Percentiles rank a stretch among this genome's conserved stretches.
These are phyloP conservation scores for Kodamaea anthophila DNA, from an alignment of 1,139 yeast species.

Conservation along the genomic window DNA sequence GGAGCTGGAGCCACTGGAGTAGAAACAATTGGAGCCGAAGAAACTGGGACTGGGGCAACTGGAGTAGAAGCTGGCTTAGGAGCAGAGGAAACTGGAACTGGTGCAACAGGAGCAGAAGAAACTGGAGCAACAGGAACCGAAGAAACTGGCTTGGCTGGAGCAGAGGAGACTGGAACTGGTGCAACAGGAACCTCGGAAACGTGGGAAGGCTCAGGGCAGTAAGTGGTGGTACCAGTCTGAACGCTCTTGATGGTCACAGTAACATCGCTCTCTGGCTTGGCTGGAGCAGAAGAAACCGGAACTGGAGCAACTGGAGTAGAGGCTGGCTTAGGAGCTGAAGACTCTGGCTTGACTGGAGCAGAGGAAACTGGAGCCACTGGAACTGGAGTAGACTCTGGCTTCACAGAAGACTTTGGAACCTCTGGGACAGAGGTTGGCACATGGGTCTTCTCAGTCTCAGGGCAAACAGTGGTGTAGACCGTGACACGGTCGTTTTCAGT, in stretches of 20 bases:
- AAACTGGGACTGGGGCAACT: no score
- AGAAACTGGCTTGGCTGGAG: slow-evolving; percentile 6
- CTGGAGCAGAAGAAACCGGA: slow-evolving; percentile 6
- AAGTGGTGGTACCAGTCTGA: slow-evolving; percentile 3
- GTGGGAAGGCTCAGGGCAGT: slow-evolving; percentile 8
- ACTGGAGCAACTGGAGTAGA: slow-evolving; percentile 5
- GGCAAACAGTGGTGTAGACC: slow-evolving; percentile 18
- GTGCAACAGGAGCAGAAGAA: slow-evolving; percentile 6
- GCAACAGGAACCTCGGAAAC: slow-evolving; percentile 5
- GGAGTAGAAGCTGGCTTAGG: slow-evolving; percentile 2
- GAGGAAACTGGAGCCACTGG: slow-evolving; percentile 3
- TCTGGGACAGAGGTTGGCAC: slow-evolving; percentile 4
- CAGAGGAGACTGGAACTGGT: slow-evolving; percentile 5
- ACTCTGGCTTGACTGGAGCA: slow-evolving; percentile 5
- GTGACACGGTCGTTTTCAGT: slow-evolving; percentile 13
- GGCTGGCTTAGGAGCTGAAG: slow-evolving; percentile 6
- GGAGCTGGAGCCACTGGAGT: slow-evolving; percentile 10
- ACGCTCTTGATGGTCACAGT: slow-evolving; percentile 2
- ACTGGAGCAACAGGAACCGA: slow-evolving; percentile 5
- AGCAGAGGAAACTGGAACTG: slow-evolving; percentile 6
- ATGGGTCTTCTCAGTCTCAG: slow-evolving; percentile 11
- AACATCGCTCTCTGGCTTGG: slow-evolving; percentile 1
- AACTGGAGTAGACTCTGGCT: slow-evolving; percentile 5
- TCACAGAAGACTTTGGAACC: slow-evolving; percentile 9
- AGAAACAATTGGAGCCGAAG: no score